Evolutionary conservation across 352 stramenopile species (phyloP), one percentile per base, ranked within the genome.

Genomic region (Phytophthora pluvialis): DNA sequence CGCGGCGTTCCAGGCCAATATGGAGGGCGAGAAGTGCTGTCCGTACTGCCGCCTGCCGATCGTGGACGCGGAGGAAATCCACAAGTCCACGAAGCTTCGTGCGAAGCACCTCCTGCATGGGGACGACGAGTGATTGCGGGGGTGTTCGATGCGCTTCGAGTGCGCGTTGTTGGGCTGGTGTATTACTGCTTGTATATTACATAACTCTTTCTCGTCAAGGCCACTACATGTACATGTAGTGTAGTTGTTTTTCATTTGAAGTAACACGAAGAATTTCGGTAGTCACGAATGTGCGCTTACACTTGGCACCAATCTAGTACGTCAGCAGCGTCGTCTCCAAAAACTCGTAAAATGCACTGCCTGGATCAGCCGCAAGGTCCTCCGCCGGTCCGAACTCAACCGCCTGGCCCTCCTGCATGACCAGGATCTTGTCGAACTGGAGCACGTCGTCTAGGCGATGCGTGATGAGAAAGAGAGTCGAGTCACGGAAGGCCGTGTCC

Each of bases 381-480:
- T 78, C 72, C 5, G 73, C 76, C 0, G 67, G 64, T 18, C 76
- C 76, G 61, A 82, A 82, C 21, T 85, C 76, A 25, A 71, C 67
- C 5, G 53, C 67, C 13, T 60, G 58, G 3, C 67, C 70, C 21
- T 85, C 60, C 4, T 74, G 51, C 67, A 79, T 75, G 16, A 79
- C 71, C 13, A 79, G 54, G 9, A 79, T 74, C 15, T 72, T 67
- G 40, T 79, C 67, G 15, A 79, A 76, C 44, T 60, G 53, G 18
- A 79, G 67, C 15, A 79, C 64, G 16, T 98, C 99, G 70, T 99
- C 92, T 7, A 99, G 80, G 5, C 96, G 77, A 71, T 99, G 96
- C 2, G 97, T 97, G 55, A 99, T 99, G 8, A 97, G 99, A 18
- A 99, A 72, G 16, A 99, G 73, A 1, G 98, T 99, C 48, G 90